Base-by-base conservation (phyloP, 116 monocot genomes). In the Thalassia testudinum region DNA sequence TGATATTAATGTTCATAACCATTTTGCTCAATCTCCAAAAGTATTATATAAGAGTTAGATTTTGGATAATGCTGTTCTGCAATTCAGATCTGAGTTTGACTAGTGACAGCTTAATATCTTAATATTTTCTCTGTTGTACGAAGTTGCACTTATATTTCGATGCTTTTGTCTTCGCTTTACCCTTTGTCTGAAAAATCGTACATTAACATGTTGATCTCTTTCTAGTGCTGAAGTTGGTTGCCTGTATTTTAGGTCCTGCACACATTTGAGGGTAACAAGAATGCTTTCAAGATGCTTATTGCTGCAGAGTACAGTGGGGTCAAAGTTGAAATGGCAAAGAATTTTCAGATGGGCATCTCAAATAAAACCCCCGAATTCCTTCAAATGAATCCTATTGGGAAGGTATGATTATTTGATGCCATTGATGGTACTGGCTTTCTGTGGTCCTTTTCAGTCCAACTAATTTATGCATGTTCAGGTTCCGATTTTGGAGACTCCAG, bases 341-440 rank as follows among this genome's bases (percentile, higher is more conserved):
- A 78, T 62, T 91, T 91, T 70, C 54, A 79, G 57, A 85, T 85
- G 76, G 85, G 85, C 26, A 72, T 91, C 27, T 70, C 91, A 27
- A 91, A 91, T 54, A 85, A 76, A 64, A 77, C 66, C 27, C 72
- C 91, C 45, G 82, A 91, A 26, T 91, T 85, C 64, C 70, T 78
- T 50, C 78, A 85, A 62, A 81, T 91, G 85, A 85, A 91, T 64
- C 91, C 91, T 3, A 22, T 85, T 10, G 91, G 91, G 24, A 91
- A 85, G 91, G 91, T 91, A 66, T 21, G 7, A 6, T 14, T 2
- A 11, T 51, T 47, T 24, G 22, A 11, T 13, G n/a, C 30, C 27
- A 37, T 17, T 10, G 27, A 49, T 12, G 20, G 2, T 21, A n/a
- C 37, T 18, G 2, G 14, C 2, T 53, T 22, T 44, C 17, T 25